A percentile compares a stretch with the other conserved stretches of the same genome.
Evolutionary conservation across 2,329 filamentous ascomycete species (phyloP).

Genomic region (Colletotrichum sp.): DNA sequence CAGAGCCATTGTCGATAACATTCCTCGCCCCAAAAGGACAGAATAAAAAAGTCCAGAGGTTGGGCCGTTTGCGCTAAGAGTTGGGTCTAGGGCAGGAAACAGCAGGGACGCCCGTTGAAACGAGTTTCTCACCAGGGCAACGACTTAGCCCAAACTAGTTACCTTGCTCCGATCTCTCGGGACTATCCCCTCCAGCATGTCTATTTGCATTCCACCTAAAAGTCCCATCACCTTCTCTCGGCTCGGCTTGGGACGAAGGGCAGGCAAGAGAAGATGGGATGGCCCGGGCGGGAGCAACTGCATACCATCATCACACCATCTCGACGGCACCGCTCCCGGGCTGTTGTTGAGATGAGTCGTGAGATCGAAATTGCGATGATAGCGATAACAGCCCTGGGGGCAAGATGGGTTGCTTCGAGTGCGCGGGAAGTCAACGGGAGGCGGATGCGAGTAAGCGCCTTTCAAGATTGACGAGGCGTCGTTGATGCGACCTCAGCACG

Average conservation of each 20-base stretch:
- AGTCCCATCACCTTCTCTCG: not conserved
- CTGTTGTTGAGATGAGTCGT: not conserved
- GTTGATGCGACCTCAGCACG: slow-evolving; percentile 13
- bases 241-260: not conserved
- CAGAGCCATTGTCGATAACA: not conserved
- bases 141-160: slow-evolving; percentile 2
- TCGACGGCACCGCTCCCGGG: not conserved
- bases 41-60: not conserved
- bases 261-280: not conserved
- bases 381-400: not conserved
- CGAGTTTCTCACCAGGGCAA: not conserved
- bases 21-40: not conserved
- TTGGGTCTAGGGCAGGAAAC: not conserved
- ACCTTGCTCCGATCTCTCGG: slow-evolving; percentile 17
- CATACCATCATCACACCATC: not conserved
- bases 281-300: not conserved
- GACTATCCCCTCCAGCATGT: not conserved
- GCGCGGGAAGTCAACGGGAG: slow-evolving; percentile 9
- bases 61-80: slow-evolving; percentile 7
- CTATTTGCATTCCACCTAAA: not conserved
- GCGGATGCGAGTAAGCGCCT: slow-evolving; percentile 1
- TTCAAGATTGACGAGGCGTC: slow-evolving; percentile 16
- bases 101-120: slow-evolving; percentile 12
- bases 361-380: not conserved
- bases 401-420: not conserved